These are phyloP conservation scores for Vitis riparia DNA, from an alignment of 164 flowering plant genomes.

Conservation along the genomic window DNA sequence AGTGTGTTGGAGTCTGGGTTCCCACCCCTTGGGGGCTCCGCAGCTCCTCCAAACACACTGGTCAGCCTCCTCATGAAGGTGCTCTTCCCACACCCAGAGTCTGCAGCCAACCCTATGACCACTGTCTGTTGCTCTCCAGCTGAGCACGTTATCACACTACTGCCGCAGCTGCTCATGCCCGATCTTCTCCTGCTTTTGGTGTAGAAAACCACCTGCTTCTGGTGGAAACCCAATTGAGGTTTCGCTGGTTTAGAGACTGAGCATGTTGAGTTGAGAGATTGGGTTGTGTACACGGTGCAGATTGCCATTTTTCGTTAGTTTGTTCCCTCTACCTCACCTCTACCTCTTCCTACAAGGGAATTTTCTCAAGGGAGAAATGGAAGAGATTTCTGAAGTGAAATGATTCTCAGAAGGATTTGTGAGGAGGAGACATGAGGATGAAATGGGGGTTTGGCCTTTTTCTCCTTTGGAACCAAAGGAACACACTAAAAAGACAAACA, in stretches of 20 bases:
- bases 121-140: constrained; percentile 55
- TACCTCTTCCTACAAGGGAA: not conserved
- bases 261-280: constrained; percentile 50
- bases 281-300: constrained; percentile 59
- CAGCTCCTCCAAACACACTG: constrained; percentile 96
- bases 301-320: constrained; percentile 48
- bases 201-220: constrained; percentile 50
- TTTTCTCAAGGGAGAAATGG: constrained; percentile 13
- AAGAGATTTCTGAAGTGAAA: not conserved
- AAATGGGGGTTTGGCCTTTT: too few relatives aligned
- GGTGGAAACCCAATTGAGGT: constrained; percentile 49
- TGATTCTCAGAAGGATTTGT: not conserved
- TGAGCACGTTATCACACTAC: constrained; percentile 51
- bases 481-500: constrained; percentile 17
- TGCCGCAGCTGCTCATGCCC: constrained; percentile 15
- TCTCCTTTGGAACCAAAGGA: constrained; percentile 1
- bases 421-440: not conserved
- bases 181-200: constrained; percentile 25
- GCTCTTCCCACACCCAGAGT: constrained; percentile 97
- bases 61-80: constrained; percentile 98
- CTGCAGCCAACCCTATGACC: constrained; percentile 96
- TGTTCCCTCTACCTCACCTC: not conserved
- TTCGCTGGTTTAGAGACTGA: constrained; percentile 52
- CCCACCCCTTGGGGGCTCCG: constrained; percentile 94
- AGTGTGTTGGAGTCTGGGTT: constrained; percentile 97